Evolutionary conservation across 805 yeast species (phyloP).

Genomic region (Yamadazyma insecticola): DNA sequence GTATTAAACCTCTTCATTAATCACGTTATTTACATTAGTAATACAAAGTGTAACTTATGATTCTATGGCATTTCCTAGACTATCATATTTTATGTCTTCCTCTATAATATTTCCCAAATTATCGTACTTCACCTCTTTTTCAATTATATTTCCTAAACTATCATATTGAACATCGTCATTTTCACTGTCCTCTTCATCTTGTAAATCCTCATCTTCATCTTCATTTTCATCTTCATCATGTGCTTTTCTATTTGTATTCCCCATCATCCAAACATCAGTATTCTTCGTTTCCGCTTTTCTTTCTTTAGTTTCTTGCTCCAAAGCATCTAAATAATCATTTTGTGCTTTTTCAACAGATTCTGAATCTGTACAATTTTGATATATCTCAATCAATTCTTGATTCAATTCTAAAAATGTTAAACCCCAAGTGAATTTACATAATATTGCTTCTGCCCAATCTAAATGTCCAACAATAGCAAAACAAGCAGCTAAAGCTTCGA

Average conservation of each 20-base stretch:
- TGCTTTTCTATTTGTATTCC: slow-evolving; percentile 58
- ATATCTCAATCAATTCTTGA: slow-evolving; percentile 67
- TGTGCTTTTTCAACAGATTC: slow-evolving; percentile 71
- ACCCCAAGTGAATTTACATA: slow-evolving; percentile 91
- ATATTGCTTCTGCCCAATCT: slow-evolving; percentile 80
- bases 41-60: no score
- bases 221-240: slow-evolving; percentile 9
- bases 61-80: slow-evolving; percentile 15
- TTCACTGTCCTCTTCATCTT: slow-evolving; percentile 12
- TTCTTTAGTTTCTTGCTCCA: slow-evolving; percentile 63
- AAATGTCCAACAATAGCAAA: slow-evolving; percentile 87
- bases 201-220: slow-evolving; percentile 6
- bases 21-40: no score
- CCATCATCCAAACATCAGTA: slow-evolving; percentile 72
- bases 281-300: slow-evolving; percentile 50
- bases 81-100: slow-evolving; percentile 15
- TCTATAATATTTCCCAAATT: slow-evolving; percentile 2
- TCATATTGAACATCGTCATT: slow-evolving; percentile 13
- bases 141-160: slow-evolving; percentile 13
- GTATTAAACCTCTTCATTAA: no score
- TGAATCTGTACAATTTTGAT: slow-evolving; percentile 76
- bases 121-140: not conserved
- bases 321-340: slow-evolving; percentile 62
- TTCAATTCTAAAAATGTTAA: slow-evolving; percentile 80
- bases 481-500: slow-evolving; percentile 96